Evolutionary conservation across 768 basidiomycete species (phyloP).

Genomic region (Vararia minispora): DNA sequence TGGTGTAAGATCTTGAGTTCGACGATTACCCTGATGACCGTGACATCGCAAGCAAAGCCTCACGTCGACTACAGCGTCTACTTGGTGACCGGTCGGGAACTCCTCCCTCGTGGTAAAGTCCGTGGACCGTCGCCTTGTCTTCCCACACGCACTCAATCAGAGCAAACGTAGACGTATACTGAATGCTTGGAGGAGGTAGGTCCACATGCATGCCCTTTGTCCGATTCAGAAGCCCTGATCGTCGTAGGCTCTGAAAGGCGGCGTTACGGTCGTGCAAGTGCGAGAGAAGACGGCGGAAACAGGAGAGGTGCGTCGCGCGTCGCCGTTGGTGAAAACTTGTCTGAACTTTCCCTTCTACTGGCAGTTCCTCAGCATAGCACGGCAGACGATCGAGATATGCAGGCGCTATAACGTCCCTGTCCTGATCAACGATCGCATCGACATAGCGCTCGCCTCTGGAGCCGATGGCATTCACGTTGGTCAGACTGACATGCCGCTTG

Average conservation of each 20-base stretch:
- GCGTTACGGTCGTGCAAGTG: slow-evolving; percentile 84
- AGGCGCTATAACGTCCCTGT: slow-evolving; percentile 69
- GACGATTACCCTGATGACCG: too few species aligned
- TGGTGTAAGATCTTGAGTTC: too few species aligned
- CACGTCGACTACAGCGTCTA: slow-evolving; percentile 63
- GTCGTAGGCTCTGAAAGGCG: slow-evolving; percentile 65
- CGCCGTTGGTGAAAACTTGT: not conserved
- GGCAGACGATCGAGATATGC: slow-evolving; percentile 58
- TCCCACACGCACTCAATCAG: not conserved
- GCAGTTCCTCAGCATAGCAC: slow-evolving; percentile 72
- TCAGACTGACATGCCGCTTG: slow-evolving; percentile 74
- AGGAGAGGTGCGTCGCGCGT: slow-evolving; percentile 44
- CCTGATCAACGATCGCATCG: slow-evolving; percentile 81
- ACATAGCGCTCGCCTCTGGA: slow-evolving; percentile 70
- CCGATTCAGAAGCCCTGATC: not conserved
- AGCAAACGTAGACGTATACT: slow-evolving; percentile 2
- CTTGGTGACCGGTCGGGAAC: slow-evolving; percentile 73
- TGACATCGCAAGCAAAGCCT: too few species aligned
- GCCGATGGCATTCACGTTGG: slow-evolving; percentile 83
- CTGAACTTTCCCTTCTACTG: slow-evolving; percentile 1
- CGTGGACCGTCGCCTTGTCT: not conserved
- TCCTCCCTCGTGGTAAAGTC: slow-evolving; percentile 67
- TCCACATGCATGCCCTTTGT: not conserved
- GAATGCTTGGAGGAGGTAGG: slow-evolving; percentile 10
- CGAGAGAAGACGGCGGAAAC: slow-evolving; percentile 82